phyloP scores from a whole-genome alignment of 371 early-diverging fungal species.

The Choanephora cucurbitarum region DNA sequence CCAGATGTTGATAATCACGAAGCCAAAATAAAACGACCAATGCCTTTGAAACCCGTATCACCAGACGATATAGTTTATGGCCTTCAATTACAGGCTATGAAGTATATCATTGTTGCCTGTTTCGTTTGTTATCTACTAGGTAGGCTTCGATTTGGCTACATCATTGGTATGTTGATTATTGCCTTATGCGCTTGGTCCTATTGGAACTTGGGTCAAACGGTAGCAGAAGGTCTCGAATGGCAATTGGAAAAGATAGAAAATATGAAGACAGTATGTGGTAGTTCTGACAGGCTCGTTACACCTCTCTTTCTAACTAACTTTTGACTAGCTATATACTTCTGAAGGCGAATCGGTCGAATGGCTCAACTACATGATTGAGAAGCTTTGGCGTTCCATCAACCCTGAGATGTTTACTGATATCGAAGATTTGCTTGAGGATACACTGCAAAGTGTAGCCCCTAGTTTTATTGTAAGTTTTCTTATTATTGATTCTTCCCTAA shows the following conservation, averaged over 20 bases:
- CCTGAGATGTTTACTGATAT: conserved; percentile 35
- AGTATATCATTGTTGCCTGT: conserved; percentile 30
- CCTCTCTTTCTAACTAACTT: background rate
- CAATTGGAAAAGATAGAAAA: conserved; percentile 35
- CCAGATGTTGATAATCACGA: conserved; percentile 1
- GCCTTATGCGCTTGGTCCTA: conserved; percentile 30
- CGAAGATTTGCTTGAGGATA: conserved; percentile 43
- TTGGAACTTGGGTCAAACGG: conserved; percentile 29
- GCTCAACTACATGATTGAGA: conserved; percentile 46
- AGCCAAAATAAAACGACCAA: conserved; percentile 13
- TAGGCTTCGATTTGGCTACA: conserved; percentile 21
- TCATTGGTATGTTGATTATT: conserved; percentile 20
- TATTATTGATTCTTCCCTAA: no score
- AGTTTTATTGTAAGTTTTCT: conserved; percentile 33
- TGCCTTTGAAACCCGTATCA: conserved; percentile 19
- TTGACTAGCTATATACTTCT: conserved; percentile 37
- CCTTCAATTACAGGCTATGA: conserved; percentile 34
- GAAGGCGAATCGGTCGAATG: conserved; percentile 51
- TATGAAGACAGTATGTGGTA: conserved; percentile 35
- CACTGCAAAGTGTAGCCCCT: conserved; percentile 32
- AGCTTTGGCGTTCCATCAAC: conserved; percentile 47
- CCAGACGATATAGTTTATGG: conserved; percentile 27
- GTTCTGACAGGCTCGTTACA: background rate
- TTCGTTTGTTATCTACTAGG: conserved; percentile 32
- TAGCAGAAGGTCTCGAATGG: conserved; percentile 33